These are phyloP conservation scores for Physcomitrium patens DNA, from an alignment of 225 moss, liverwort and hornwort genomes.

Conservation along the genomic window DNA sequence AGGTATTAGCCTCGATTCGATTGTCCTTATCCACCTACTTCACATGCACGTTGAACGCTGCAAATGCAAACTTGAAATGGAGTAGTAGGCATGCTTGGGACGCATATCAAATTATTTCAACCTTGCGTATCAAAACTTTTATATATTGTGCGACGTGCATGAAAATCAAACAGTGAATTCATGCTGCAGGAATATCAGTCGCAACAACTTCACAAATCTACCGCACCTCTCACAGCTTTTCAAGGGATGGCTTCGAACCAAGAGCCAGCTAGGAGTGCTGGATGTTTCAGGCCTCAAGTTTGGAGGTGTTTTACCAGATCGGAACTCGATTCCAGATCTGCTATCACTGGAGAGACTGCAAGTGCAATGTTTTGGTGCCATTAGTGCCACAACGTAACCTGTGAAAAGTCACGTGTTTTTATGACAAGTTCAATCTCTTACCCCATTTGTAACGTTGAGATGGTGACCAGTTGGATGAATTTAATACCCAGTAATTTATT, in stretches of 20 bases:
- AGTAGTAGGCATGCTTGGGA: too few species aligned
- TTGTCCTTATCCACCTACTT: too few species aligned
- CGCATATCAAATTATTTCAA: too few species aligned
- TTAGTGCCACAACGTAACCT: background rate
- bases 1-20: too few species aligned
- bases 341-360: slow-evolving; percentile 25
- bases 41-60: too few species aligned
- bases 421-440: too few species aligned
- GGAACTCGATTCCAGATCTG: slow-evolving; percentile 22
- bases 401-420: background rate
- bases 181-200: slow-evolving; percentile 43
- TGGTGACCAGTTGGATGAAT: too few species aligned
- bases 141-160: background rate
- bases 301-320: slow-evolving; percentile 34
- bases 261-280: slow-evolving; percentile 26
- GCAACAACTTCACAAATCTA: slow-evolving; percentile 26
- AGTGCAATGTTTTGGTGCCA: background rate
- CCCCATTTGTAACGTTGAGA: too few species aligned
- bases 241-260: slow-evolving; percentile 16
- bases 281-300: slow-evolving; percentile 40
- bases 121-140: too few species aligned
- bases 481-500: too few species aligned
- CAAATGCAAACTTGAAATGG: too few species aligned
- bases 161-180: background rate
- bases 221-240: slow-evolving; percentile 37